Evolutionary conservation across 78 protist species (phyloP), one percentile per base, ranked within the genome.

Genomic region (Dictyostelium intermedium): DNA sequence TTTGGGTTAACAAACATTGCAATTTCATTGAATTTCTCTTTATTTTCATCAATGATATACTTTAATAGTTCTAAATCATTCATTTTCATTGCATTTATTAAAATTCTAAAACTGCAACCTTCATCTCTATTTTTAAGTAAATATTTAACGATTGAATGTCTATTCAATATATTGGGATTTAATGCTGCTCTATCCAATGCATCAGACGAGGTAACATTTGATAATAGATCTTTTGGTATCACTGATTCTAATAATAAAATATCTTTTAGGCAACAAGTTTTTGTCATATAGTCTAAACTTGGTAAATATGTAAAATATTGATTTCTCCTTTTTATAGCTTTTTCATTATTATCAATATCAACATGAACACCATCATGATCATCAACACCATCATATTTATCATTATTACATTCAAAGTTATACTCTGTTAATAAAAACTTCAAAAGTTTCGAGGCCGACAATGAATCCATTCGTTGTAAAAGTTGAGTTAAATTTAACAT

Each of bases 231-330:
- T 11, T n/a, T 11, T 27, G 74, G 37, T 66, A 66, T 66, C 14
- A 30, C 32, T 10, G 18, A 25, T 27, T 66, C 74, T 27, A 66
- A 11, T 27, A 27, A 27, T 27, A 66, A 27, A 27, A 66, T 66
- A 66, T 66, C 74, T 11, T 66, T 23, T 3, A 66, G 23, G 3
- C 30, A 27, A 66, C 74, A 66, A 27, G 13, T 27, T 25, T 66
- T 25, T 7, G 74, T 66, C 14, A 66, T 66, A 14, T 66, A 66
- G 27, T 66, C 74, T 10, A 66, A 25, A 27, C 32, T 66, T 66
- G 74, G 74, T 66, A 66, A 66, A 66, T 35, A 25, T 66, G 74
- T 66, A 27, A 66, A 66, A 66, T 25, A 66, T 66, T 66, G 74
- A 66, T 27, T 66, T 66, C 74, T 66, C 27, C 14, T 61, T 20